Evolutionary conservation across 176 grass and related monocot genomes (phyloP), one percentile per base, ranked within the genome.

Genomic region (Oryza meyeriana): DNA sequence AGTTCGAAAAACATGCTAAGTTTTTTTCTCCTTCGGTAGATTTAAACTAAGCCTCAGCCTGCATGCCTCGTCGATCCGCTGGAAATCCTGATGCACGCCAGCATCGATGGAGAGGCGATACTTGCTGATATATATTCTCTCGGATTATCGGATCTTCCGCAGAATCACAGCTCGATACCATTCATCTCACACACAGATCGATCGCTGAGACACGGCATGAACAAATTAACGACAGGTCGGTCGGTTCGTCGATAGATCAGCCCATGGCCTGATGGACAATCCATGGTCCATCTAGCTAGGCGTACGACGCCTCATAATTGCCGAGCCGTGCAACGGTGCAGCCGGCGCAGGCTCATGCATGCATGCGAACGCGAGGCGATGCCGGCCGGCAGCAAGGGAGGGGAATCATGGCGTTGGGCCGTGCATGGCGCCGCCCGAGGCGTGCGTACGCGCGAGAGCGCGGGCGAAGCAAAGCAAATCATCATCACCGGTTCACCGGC

Each of bases 401-500:
- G 0, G 38, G 58, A 63, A 83, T 74, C 71, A 75, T 83, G 71
- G 8, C 61, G 48, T 17, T 52, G 48, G 71, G 20, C 4, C 38
- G 50, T 52, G 22, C 18, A 12, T 68, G 33, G 65, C 20, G 66
- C 33, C 20, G 66, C 33, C 33, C 66, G 18, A 20, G 66, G 22
- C 66, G 33, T n/a, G 33, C 66, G 10, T 35, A 34, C 34, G 44
- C 7, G 22, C 38, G 64, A 3, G 12, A 11, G 12, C 41, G 41
- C 10, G 12, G 41, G 3, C 4, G 17, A 52, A 52, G 48, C 48
- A 17, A 52, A 20, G 48, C 48, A 52, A 2, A 52, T 52, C 47
- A 85, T 85, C 76, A 79, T 79, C 47, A 0, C 52, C 55, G 69
- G 26, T 5, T 45, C 69, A 10, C 69, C 69, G 5, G 20, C 6